These are phyloP conservation scores for Backusella liffmaniae DNA, from an alignment of 192 early-diverging fungal species.

Conservation along the genomic window DNA sequence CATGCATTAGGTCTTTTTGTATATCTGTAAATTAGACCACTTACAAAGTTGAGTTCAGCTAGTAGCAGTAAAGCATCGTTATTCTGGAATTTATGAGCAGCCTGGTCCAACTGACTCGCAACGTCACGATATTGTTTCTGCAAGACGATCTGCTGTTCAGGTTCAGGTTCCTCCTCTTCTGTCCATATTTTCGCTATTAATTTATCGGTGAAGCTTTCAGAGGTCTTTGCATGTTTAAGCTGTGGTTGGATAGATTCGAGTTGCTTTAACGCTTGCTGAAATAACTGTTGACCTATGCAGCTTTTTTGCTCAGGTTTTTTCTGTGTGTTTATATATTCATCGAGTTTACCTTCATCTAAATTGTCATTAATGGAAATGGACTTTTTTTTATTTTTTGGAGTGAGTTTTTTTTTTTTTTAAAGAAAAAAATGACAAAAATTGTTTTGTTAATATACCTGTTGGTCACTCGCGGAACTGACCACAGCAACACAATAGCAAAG, in stretches of 20 bases:
- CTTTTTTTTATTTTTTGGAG: background rate
- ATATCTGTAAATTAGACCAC: constrained; percentile 3
- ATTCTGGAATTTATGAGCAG: constrained; percentile 46
- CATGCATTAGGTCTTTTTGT: background rate
- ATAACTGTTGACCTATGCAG: constrained; percentile 8
- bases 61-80: constrained; percentile 61
- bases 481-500: background rate
- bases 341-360: constrained; percentile 13
- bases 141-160: background rate
- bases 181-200: background rate
- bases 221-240: background rate
- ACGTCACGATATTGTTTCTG: constrained; percentile 19
- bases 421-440: too few relatives aligned
- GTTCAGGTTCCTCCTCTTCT: background rate
- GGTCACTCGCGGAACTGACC: background rate
- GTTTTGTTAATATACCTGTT: background rate
- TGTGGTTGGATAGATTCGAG: constrained; percentile 6
- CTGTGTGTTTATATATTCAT: background rate
- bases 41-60: constrained; percentile 75
- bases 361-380: constrained; percentile 1
- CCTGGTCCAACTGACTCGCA: constrained; percentile 40
- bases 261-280: constrained; percentile 18
- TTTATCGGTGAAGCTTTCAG: background rate
- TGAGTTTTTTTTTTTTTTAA: background rate
- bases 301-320: background rate